Base-by-base conservation (phyloP, 805 yeast genomes). In the Wickerhamomyces mucosus region DNA sequence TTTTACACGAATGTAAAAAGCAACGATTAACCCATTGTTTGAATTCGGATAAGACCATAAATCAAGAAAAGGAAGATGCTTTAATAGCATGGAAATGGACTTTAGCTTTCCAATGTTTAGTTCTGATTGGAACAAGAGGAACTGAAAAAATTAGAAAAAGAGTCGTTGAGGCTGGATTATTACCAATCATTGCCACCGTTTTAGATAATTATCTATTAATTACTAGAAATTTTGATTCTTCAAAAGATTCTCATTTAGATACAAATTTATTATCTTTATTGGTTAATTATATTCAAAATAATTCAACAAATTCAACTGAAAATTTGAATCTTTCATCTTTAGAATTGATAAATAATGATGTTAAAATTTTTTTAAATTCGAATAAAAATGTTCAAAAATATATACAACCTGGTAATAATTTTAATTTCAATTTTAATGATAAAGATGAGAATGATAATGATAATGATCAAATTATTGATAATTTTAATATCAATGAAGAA, bases 11-110 rank as follows among this genome's bases (percentile, higher is more conserved):
- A 45, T 88, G 96, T 50, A 38, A 34, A 21, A 42, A 37, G 33
- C 13, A 22, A 43, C n/a, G 15, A 16, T 14, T 14, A 16, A 14
- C 12, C 11, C 7, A 23, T 8, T 16, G 13, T 6, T 12, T 14
- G 10, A 5, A 8, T 6, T 7, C 10, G 5, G 16, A 6, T 4
- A 52, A 51, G 38, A 35, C 47, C 21, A 41, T 56, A 17, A 40
- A 46, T 27, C 48, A 53, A 37, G 60, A 52, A 40, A 59, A 61
- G 35, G 42, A 43, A 34, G 42, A 50, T 27, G 68, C 76, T 17
- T 63, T 84, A 40, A 65, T 80, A n/a, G 88, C 94, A 0, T 89
- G 96, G 96, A 89, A 89, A 59, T 89, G 98, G 98, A 83, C 95
- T 6, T 61, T 89, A 33, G 83, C 96, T 0, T 76, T 92, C 50